phyloP scores from a whole-genome alignment of 495 filamentous ascomycete species.

The Sabuloglossum arenarium region DNA sequence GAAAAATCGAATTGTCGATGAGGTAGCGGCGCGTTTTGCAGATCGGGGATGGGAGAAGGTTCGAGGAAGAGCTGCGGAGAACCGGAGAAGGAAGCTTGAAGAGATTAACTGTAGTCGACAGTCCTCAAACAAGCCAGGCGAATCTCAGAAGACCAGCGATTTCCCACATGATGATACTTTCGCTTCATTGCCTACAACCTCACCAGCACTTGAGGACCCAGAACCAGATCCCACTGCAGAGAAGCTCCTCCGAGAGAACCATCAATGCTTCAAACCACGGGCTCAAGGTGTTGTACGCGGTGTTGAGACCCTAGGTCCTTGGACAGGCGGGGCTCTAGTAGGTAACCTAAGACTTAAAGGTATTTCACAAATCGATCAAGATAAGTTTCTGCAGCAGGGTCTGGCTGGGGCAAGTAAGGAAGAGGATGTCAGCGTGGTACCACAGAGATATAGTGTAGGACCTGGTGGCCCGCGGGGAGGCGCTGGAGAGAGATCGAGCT shows the following conservation, averaged over 20 bases:
- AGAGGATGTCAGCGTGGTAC: conserved; percentile 32
- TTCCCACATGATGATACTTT: conserved; percentile 1
- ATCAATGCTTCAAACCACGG: conserved; percentile 23
- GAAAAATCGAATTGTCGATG: conserved; percentile 55
- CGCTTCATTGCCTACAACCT: background rate
- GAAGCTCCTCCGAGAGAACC: conserved; percentile 29
- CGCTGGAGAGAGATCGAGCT: conserved; percentile 40
- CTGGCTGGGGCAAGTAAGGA: conserved; percentile 46
- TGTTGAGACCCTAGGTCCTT: conserved; percentile 67
- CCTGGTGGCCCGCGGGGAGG: conserved; percentile 30
- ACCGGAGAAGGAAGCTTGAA: conserved; percentile 16
- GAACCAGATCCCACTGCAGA: conserved; percentile 44
- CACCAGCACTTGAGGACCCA: conserved; percentile 16
- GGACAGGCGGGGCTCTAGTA: conserved; percentile 72
- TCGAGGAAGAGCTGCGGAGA: conserved; percentile 33
- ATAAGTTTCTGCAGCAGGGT: conserved; percentile 62
- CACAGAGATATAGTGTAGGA: conserved; percentile 37
- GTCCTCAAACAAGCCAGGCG: background rate
- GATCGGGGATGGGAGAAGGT: conserved; percentile 59
- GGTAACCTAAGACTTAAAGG: conserved; percentile 59
- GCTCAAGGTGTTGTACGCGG: conserved; percentile 44
- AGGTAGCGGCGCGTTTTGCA: conserved; percentile 42
- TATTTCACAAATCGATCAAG: conserved; percentile 65
- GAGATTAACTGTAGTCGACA: conserved; percentile 10
- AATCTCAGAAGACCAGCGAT: background rate